These are phyloP conservation scores for Thielaviopsis populi DNA, from an alignment of 2,329 filamentous ascomycete species.

Conservation along the genomic window DNA sequence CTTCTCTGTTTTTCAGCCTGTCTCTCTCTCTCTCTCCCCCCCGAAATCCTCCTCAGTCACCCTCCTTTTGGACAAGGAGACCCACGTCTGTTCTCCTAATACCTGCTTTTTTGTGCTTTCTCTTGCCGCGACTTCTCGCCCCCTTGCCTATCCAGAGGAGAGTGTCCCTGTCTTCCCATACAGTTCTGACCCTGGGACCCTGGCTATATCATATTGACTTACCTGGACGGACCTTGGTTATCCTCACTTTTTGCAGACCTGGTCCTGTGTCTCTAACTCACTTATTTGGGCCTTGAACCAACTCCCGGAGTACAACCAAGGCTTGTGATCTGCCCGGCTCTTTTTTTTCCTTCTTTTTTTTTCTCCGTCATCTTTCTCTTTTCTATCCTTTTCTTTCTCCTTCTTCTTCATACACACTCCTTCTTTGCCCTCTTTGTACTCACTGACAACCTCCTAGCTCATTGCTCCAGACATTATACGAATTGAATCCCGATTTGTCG, in stretches of 20 bases:
- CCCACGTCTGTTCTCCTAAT: background rate
- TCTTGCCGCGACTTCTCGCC: conserved; percentile 5
- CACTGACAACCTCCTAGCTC: background rate
- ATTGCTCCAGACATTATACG: background rate
- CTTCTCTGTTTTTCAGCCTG: background rate
- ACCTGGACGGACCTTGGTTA: conserved; percentile 7
- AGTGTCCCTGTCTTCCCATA: background rate
- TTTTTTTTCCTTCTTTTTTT: conserved; percentile 12
- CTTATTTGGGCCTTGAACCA: conserved; percentile 9
- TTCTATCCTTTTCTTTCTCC: background rate
- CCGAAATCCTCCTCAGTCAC: background rate
- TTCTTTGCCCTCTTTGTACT: background rate
- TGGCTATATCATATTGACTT: conserved; percentile 7
- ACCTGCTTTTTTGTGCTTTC: conserved; percentile 1
- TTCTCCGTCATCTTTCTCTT: background rate
- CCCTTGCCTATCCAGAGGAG: conserved; percentile 4
- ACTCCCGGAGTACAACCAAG: conserved; percentile 15
- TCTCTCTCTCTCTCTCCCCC: too few relatives aligned
- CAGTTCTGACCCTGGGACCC: conserved; percentile 10
- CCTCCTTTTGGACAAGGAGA: conserved; percentile 7
- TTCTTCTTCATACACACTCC: background rate
- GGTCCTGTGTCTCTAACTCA: conserved; percentile 3
- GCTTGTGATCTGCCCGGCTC: conserved; percentile 9
- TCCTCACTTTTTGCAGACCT: conserved; percentile 6
- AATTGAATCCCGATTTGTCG: background rate